Conservation (phyloP, 108 stramenopile genomes). For the Cyclotella distinguenda region DNA sequence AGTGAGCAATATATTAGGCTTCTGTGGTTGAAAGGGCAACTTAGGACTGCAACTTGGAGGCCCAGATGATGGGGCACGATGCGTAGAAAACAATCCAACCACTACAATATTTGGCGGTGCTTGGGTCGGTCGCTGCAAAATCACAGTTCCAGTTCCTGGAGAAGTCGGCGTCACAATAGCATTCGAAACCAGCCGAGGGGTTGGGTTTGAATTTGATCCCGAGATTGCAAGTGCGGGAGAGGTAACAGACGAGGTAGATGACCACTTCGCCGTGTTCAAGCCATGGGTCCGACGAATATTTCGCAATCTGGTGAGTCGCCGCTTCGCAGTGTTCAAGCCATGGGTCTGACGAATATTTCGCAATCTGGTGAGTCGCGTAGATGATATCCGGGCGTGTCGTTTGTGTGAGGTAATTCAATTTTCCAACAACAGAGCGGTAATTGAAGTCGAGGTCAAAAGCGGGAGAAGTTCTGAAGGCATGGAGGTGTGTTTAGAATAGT, state of each 20-base stretch:
- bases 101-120: constrained; percentile 7
- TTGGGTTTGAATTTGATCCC: constrained; percentile 28
- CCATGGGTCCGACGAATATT: constrained; percentile 25
- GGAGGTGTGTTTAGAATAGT: background rate
- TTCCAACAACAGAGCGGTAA: constrained; percentile 9
- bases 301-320: constrained; percentile 31
- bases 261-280: constrained; percentile 29
- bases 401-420: constrained; percentile 28
- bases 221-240: constrained; percentile 24
- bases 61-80: constrained; percentile 18
- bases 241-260: constrained; percentile 19
- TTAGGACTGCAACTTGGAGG: constrained; percentile 17
- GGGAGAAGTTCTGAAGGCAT: constrained; percentile 4
- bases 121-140: background rate
- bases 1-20: constrained; percentile 33
- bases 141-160: constrained; percentile 21
- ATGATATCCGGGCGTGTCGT: constrained; percentile 37
- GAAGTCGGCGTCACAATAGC: constrained; percentile 44
- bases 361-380: constrained; percentile 22
- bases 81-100: constrained; percentile 27
- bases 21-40: constrained; percentile 32
- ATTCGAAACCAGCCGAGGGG: constrained; percentile 13
- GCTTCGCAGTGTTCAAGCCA: constrained; percentile 28
- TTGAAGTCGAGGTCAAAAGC: background rate
- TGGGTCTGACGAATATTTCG: constrained; percentile 27